phyloP scores from a whole-genome alignment of 2,329 filamentous ascomycete genomes.

The Ophiosphaerella herpotricha region DNA sequence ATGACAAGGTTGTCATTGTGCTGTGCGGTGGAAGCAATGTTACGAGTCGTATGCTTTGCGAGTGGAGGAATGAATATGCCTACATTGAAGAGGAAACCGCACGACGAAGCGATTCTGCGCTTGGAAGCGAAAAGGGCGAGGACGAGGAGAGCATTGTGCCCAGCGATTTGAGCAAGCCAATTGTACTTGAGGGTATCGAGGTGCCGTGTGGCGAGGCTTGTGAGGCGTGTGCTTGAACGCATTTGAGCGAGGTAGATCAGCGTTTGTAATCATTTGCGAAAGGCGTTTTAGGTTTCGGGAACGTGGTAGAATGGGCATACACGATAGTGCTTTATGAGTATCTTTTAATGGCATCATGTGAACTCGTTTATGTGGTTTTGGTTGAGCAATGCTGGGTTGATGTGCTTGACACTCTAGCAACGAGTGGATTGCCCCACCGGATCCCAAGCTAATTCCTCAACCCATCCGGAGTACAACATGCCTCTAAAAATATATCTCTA shows the following conservation, averaged over 20 bases:
- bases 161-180: constrained; percentile 20
- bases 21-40: constrained; percentile 73
- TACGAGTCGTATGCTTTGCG: constrained; percentile 55
- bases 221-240: neutral
- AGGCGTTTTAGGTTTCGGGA: neutral
- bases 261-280: neutral
- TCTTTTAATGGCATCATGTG: no score
- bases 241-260: no score
- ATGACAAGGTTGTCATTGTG: constrained; percentile 78
- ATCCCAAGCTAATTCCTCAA: no score
- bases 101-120: constrained; percentile 19
- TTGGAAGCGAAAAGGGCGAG: constrained; percentile 14
- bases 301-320: no score
- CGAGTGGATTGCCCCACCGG: no score
- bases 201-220: constrained; percentile 2
- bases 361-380: no score
- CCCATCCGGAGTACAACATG: no score
- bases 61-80: constrained; percentile 52
- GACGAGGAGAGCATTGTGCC: constrained; percentile 16
- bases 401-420: no score
- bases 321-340: no score
- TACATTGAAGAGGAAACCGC: constrained; percentile 24
- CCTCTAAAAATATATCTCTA: no score
- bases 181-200: constrained; percentile 21
- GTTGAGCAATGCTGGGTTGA: no score